Percentiles rank a stretch among this genome's conserved stretches.
phyloP scores from a whole-genome alignment of 768 basidiomycete genomes.

The Calocybe cyanea region DNA sequence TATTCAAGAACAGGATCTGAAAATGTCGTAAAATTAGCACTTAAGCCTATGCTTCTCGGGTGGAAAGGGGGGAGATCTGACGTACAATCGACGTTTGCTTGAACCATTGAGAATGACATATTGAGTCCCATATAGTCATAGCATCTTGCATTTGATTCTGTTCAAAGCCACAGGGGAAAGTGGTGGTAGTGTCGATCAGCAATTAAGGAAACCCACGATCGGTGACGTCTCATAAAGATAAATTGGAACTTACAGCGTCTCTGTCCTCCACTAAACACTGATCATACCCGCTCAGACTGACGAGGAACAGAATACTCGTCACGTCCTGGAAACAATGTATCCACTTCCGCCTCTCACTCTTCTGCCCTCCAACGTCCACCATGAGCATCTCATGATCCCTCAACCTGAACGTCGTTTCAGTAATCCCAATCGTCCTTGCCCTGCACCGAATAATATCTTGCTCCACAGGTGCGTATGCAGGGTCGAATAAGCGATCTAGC shows the following conservation, averaged over 20 bases:
- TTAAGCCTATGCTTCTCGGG: neutral
- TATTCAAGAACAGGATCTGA: conserved; percentile 93
- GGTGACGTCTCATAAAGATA: no score
- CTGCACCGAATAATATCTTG: conserved; percentile 87
- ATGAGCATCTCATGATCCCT: conserved; percentile 83
- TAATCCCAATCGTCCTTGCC: conserved; percentile 88
- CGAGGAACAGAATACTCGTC: conserved; percentile 88
- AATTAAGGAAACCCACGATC: no score
- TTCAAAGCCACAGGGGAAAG: no score
- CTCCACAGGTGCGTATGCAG: conserved; percentile 68
- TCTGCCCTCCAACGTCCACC: conserved; percentile 93
- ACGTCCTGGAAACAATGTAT: conserved; percentile 96
- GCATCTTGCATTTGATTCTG: conserved; percentile 99
- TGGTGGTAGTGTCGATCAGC: neutral
- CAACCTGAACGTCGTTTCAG: conserved; percentile 80
- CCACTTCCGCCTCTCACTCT: conserved; percentile 91
- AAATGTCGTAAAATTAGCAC: no score
- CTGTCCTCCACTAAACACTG: conserved; percentile 92
- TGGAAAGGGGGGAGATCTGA: neutral
- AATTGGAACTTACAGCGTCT: conserved; percentile 63
- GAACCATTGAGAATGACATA: conserved; percentile 98
- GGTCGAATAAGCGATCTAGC: conserved; percentile 76
- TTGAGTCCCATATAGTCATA: conserved; percentile 98
- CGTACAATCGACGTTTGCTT: conserved; percentile 84
- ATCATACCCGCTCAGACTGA: conserved; percentile 90